phyloP scores from a whole-genome alignment of 139 green algal species.

The Nannochloris sp. region DNA sequence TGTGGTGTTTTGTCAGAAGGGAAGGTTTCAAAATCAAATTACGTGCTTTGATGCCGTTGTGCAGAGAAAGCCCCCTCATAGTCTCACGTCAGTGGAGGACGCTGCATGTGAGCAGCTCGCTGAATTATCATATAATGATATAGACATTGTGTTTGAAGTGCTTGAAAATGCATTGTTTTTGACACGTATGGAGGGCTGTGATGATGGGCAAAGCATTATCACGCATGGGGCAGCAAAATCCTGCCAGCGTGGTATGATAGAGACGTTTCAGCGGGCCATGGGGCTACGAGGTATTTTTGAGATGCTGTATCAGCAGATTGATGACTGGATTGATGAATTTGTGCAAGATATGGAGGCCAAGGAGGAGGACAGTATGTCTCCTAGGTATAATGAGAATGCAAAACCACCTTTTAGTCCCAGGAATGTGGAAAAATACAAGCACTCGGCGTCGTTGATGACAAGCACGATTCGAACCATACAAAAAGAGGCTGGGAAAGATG shows the following conservation, averaged over 20 bases:
- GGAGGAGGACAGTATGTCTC: neutral
- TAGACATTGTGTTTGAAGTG: conserved; percentile 14
- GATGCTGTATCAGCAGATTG: conserved; percentile 64
- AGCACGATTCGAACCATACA: conserved; percentile 41
- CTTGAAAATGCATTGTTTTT: conserved; percentile 32
- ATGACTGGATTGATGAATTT: conserved; percentile 53
- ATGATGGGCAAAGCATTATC: conserved; percentile 2
- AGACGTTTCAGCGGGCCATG: conserved; percentile 17
- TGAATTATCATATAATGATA: conserved; percentile 55
- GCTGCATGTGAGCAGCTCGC: conserved; percentile 56
- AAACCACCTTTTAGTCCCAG: neutral
- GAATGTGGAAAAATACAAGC: neutral
- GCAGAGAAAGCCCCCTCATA: conserved; percentile 57
- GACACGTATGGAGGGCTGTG: conserved; percentile 13
- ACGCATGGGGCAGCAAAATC: conserved; percentile 14
- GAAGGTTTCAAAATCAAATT: conserved; percentile 22
- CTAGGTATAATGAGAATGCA: neutral
- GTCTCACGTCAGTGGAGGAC: conserved; percentile 35
- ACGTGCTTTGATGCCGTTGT: conserved; percentile 76
- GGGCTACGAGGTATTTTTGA: conserved; percentile 58
- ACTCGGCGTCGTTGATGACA: conserved; percentile 19
- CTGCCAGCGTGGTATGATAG: conserved; percentile 57
- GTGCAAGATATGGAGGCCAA: conserved; percentile 38
- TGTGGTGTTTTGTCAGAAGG: conserved; percentile 11
- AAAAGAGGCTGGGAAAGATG: conserved; percentile 32